These are phyloP conservation scores for Solanum raphanifolium DNA, from an alignment of 257 asterid species.

Conservation along the genomic window DNA sequence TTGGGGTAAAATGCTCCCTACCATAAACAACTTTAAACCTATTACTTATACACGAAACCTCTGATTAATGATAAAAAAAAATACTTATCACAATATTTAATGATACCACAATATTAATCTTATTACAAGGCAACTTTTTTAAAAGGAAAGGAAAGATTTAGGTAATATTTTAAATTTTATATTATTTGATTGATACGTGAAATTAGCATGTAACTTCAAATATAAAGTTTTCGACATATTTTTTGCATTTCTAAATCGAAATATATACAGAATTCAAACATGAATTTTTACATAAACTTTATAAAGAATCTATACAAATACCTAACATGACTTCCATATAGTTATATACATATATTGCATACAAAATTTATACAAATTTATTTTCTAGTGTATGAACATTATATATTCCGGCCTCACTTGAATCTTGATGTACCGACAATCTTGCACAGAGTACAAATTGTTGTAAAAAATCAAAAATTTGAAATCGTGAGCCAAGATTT, in stretches of 20 bases:
- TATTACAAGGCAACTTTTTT: no score
- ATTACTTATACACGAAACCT: no score
- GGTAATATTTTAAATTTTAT: no score
- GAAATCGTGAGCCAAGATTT: neutral
- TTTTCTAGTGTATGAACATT: neutral
- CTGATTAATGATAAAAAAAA: no score
- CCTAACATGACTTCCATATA: neutral
- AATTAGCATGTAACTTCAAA: neutral
- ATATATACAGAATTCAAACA: neutral
- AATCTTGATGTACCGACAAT: neutral
- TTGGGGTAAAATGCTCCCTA: no score
- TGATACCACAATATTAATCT: no score
- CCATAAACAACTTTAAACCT: no score
- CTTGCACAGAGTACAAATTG: neutral
- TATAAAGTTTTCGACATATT: neutral
- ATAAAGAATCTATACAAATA: neutral
- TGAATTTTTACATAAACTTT: neutral
- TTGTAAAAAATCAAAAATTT: neutral
- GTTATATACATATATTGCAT: neutral
- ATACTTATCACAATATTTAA: no score
- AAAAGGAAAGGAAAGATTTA: no score
- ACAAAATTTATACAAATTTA: neutral
- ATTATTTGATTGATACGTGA: no score
- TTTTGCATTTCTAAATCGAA: neutral
- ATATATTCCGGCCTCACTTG: neutral